phyloP scores from a whole-genome alignment of 2,329 filamentous ascomycete genomes.

The Aspergillus sp. region DNA sequence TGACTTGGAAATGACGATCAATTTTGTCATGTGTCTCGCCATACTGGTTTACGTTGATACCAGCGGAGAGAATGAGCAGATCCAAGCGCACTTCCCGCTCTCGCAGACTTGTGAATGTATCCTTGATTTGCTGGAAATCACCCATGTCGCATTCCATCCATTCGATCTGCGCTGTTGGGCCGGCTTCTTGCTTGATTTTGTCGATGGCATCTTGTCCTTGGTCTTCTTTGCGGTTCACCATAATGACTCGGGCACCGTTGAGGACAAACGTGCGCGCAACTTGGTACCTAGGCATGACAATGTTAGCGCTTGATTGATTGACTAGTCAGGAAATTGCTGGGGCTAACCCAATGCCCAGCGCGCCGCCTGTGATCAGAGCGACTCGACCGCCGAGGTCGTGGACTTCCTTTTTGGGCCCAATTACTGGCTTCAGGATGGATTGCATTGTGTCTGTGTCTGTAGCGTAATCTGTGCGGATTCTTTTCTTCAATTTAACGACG shows the following conservation, averaged over 20 bases:
- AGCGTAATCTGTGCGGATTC: neutral
- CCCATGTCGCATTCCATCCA: slow-evolving; percentile 41
- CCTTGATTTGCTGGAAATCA: slow-evolving; percentile 30
- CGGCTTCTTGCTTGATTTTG: slow-evolving; percentile 23
- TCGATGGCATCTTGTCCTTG: slow-evolving; percentile 23
- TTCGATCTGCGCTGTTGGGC: slow-evolving; percentile 27
- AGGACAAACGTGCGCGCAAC: slow-evolving; percentile 7
- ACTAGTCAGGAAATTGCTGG: neutral
- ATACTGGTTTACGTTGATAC: slow-evolving; percentile 39
- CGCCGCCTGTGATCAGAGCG: slow-evolving; percentile 35
- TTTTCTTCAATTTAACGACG: neutral
- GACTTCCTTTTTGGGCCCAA: slow-evolving; percentile 32
- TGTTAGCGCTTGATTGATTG: neutral
- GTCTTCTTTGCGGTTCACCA: slow-evolving; percentile 9
- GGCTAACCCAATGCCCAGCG: slow-evolving; percentile 29
- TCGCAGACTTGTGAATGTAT: slow-evolving; percentile 32
- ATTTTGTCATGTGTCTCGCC: slow-evolving; percentile 32
- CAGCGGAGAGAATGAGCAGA: slow-evolving; percentile 38
- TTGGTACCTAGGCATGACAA: slow-evolving; percentile 1
- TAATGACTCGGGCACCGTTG: slow-evolving; percentile 9
- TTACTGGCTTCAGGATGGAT: slow-evolving; percentile 30
- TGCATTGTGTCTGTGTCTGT: slow-evolving; percentile 23
- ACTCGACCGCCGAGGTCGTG: slow-evolving; percentile 31
- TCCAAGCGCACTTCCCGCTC: slow-evolving; percentile 35
- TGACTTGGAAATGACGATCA: slow-evolving; percentile 38